phyloP scores from a whole-genome alignment of 2,329 filamentous ascomycete genomes.

The Cyanodermella asteris region DNA sequence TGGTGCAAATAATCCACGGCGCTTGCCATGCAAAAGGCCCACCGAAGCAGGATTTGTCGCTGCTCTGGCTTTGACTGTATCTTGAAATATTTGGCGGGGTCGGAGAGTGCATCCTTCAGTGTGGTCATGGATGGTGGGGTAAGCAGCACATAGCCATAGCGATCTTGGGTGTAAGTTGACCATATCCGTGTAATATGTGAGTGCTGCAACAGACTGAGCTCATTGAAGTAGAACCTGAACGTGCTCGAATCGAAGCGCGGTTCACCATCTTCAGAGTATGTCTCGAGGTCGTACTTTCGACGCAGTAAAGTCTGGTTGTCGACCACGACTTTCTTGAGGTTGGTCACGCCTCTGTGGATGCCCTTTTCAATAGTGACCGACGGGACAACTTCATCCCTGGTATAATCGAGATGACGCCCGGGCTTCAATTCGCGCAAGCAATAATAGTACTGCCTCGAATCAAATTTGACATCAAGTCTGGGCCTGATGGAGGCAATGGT shows the following conservation, averaged over 20 bases:
- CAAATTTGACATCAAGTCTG: conserved; percentile 32
- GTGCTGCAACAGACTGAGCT: conserved; percentile 18
- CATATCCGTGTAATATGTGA: conserved; percentile 22
- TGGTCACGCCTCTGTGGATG: conserved; percentile 19
- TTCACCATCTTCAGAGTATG: conserved; percentile 13
- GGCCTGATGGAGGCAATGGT: conserved; percentile 28
- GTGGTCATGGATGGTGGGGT: conserved; percentile 19
- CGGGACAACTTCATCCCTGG: conserved; percentile 35
- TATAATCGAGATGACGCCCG: conserved; percentile 36
- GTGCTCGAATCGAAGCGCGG: conserved; percentile 20
- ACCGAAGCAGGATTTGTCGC: conserved; percentile 20
- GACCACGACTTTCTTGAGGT: conserved; percentile 6
- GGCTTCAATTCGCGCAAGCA: conserved; percentile 32
- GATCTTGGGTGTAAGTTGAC: conserved; percentile 21
- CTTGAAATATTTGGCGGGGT: conserved; percentile 20
- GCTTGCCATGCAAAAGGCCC: conserved; percentile 29
- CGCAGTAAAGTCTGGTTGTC: conserved; percentile 7
- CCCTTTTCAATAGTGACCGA: conserved; percentile 34
- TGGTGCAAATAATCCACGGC: conserved; percentile 34
- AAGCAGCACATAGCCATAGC: conserved; percentile 21
- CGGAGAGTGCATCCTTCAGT: conserved; percentile 20
- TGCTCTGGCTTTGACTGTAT: conserved; percentile 19
- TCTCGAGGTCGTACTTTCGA: conserved; percentile 5
- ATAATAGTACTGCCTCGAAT: conserved; percentile 36
- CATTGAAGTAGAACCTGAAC: conserved; percentile 12